Percentiles rank a stretch among this genome's conserved stretches.
Evolutionary conservation across 2,329 filamentous ascomycete genomes (phyloP).

Genomic region (Aspergillus amoenus): DNA sequence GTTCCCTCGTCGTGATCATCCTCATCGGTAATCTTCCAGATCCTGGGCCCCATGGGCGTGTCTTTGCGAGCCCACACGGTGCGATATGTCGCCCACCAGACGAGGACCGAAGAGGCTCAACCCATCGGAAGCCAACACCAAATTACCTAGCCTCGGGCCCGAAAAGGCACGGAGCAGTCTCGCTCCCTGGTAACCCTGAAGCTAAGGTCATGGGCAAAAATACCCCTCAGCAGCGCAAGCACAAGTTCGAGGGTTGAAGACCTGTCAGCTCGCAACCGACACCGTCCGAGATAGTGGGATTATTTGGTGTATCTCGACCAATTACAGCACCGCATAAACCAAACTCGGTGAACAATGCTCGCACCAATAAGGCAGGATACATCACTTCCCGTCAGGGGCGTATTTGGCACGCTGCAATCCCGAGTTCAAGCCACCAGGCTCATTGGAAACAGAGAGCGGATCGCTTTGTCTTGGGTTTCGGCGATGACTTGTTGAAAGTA

Average conservation of each 20-base stretch:
- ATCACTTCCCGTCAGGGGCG: too few species aligned
- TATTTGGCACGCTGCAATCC: background rate
- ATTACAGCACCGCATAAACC: background rate
- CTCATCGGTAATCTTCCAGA: background rate
- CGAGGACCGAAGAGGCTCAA: background rate
- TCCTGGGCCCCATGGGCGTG: background rate
- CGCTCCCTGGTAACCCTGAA: background rate
- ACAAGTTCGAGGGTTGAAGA: background rate
- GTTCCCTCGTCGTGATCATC: background rate
- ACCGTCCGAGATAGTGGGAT: background rate
- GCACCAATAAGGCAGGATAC: background rate
- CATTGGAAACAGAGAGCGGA: too few species aligned
- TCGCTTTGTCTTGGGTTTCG: too few species aligned
- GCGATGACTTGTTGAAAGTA: too few species aligned
- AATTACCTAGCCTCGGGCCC: too few species aligned
- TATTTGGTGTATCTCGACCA: background rate
- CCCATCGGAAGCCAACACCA: background rate
- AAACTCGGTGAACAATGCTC: background rate
- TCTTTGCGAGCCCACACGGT: background rate
- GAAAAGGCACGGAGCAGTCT: background rate
- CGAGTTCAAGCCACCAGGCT: too few species aligned
- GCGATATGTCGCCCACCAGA: background rate
- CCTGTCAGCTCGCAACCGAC: background rate
- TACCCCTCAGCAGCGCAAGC: background rate
- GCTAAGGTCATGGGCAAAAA: background rate